Evolutionary conservation across 768 basidiomycete genomes (phyloP).

Genomic region (Tricholoma terreum): DNA sequence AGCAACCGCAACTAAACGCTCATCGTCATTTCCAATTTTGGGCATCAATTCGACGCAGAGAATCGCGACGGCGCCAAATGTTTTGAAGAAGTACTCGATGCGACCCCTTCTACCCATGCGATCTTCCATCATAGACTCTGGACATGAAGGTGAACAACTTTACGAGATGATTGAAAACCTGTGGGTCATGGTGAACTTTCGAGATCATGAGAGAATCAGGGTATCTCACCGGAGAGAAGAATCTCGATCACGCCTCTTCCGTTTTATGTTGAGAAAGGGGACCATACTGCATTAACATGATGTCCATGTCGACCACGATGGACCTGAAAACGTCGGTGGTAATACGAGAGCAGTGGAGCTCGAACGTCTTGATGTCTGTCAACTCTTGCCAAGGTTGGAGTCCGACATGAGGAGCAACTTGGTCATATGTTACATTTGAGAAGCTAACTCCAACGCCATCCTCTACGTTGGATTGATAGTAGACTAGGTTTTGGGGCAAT

Average conservation of each 20-base stretch:
- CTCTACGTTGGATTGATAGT: conserved; percentile 8
- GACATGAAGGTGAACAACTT: conserved; percentile 14
- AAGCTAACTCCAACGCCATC: conserved; percentile 16
- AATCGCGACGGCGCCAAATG: too few relatives aligned
- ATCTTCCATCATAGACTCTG: conserved; percentile 14
- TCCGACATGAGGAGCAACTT: conserved; percentile 16
- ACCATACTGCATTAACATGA: conserved; percentile 21
- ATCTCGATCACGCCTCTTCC: conserved; percentile 19
- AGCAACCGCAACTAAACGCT: conserved; percentile 6
- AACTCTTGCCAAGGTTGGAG: conserved; percentile 11
- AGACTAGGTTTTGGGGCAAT: not conserved
- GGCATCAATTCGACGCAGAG: conserved; percentile 19
- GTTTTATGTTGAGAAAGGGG: conserved; percentile 17
- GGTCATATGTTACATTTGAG: conserved; percentile 18
- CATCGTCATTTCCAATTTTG: conserved; percentile 11
- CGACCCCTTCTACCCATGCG: conserved; percentile 3
- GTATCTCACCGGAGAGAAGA: conserved; percentile 15
- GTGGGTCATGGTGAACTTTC: conserved; percentile 11
- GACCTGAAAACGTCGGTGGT: conserved; percentile 19
- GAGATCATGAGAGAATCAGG: conserved; percentile 7
- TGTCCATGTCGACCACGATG: conserved; percentile 20
- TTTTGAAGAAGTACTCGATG: conserved; percentile 19
- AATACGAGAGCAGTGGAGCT: conserved; percentile 22
- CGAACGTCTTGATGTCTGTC: conserved; percentile 17
- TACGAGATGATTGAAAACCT: conserved; percentile 21